Evolutionary conservation across 1,284 basidiomycete species (phyloP).

Genomic region (Ustilago shanxiensis): DNA sequence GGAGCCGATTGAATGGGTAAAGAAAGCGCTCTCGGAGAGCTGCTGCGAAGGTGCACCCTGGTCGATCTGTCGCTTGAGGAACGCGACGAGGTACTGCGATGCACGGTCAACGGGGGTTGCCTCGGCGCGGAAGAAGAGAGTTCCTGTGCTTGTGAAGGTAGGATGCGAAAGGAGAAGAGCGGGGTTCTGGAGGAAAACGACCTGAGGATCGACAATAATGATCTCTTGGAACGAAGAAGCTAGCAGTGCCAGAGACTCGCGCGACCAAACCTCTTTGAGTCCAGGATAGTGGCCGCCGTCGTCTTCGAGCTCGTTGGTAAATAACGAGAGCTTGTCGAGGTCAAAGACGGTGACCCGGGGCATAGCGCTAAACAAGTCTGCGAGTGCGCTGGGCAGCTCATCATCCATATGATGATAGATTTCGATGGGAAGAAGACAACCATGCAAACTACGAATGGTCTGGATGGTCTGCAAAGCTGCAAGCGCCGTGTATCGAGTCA

Average conservation of each 20-base stretch:
- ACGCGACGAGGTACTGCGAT: constrained; percentile 44
- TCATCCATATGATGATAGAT: constrained; percentile 36
- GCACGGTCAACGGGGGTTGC: constrained; percentile 33
- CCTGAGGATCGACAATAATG: constrained; percentile 37
- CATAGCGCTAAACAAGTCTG: constrained; percentile 22
- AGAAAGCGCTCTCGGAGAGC: constrained; percentile 37
- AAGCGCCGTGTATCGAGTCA: constrained; percentile 21
- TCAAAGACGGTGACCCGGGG: constrained; percentile 26
- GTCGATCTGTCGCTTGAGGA: constrained; percentile 51
- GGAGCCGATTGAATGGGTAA: constrained; percentile 33
- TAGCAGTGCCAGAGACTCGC: constrained; percentile 33
- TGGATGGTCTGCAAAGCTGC: constrained; percentile 39
- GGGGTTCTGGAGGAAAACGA: constrained; percentile 50
- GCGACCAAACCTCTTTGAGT: constrained; percentile 32
- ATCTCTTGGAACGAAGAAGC: constrained; percentile 42
- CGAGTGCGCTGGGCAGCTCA: constrained; percentile 28
- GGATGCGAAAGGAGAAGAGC: constrained; percentile 34
- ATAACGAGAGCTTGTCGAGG: constrained; percentile 26
- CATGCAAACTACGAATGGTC: constrained; percentile 26
- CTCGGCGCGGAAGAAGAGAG: constrained; percentile 49
- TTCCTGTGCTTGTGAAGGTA: constrained; percentile 31
- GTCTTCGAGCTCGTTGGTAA: constrained; percentile 39
- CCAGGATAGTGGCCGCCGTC: constrained; percentile 40
- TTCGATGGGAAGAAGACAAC: constrained; percentile 39
- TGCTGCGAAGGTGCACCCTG: constrained; percentile 31